Evolutionary conservation across 306 rosid genomes (phyloP).

Genomic region (Lotus japonicus): DNA sequence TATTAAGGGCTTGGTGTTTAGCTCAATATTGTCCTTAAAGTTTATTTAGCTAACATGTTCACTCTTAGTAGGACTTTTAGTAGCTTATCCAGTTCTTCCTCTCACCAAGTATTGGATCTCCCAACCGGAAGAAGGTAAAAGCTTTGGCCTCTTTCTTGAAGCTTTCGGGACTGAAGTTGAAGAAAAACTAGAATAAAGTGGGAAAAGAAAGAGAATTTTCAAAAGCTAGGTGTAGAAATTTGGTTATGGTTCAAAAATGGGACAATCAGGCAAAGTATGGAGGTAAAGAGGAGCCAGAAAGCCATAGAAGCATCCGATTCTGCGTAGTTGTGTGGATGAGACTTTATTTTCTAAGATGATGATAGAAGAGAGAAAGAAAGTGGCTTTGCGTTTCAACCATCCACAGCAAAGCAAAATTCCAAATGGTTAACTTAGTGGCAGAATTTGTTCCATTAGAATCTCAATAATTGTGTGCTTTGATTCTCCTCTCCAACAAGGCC

Average conservation of each 20-base stretch:
- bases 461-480: slow-evolving; percentile 23
- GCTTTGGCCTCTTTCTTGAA: neutral
- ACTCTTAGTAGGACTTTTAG: too few relatives aligned
- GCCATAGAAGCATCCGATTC: slow-evolving; percentile 65
- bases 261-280: slow-evolving; percentile 14
- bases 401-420: slow-evolving; percentile 40
- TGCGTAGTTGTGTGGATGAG: slow-evolving; percentile 21
- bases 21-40: too few relatives aligned
- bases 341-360: neutral
- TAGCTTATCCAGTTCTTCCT: too few relatives aligned
- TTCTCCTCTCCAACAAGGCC: slow-evolving; percentile 21
- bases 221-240: neutral
- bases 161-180: neutral
- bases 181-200: neutral
- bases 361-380: slow-evolving; percentile 36
- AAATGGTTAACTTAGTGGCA: slow-evolving; percentile 38
- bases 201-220: slow-evolving; percentile 4
- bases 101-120: neutral
- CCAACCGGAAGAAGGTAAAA: neutral
- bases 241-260: slow-evolving; percentile 17
- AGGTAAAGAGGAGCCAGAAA: slow-evolving; percentile 30
- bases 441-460: slow-evolving; percentile 54
- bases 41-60: too few relatives aligned
- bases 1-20: too few relatives aligned
- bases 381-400: slow-evolving; percentile 45